A percentile compares a stretch with the other conserved stretches of the same genome.
Conservation (phyloP, 768 basidiomycete species). For the Dendrothele bispora region DNA sequence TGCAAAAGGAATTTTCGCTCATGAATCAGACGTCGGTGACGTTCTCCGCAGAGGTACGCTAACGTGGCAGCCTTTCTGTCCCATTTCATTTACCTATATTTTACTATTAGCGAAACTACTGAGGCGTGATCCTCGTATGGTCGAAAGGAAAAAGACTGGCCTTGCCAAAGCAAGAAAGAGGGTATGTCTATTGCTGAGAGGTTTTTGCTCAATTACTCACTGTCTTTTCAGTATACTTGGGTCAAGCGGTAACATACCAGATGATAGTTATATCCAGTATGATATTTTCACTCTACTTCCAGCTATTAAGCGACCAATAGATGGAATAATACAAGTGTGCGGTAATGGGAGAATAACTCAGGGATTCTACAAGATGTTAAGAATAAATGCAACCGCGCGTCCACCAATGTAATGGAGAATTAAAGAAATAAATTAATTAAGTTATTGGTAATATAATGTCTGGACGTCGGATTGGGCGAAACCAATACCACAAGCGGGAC, state of each 20-base stretch:
- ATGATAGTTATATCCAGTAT: background rate
- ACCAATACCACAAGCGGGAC: conserved; percentile 80
- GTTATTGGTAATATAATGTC: conserved; percentile 47
- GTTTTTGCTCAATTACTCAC: conserved; percentile 9
- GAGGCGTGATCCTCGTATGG: conserved; percentile 94
- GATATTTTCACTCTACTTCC: conserved; percentile 9
- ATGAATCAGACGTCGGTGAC: conserved; percentile 62
- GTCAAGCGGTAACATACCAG: conserved; percentile 79
- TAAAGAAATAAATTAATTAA: background rate
- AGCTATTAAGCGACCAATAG: conserved; percentile 15
- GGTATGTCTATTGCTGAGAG: conserved; percentile 47
- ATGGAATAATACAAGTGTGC: conserved; percentile 12
- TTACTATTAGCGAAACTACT: conserved; percentile 69
- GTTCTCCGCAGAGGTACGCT: conserved; percentile 73
- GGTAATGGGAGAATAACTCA: no score
- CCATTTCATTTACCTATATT: no score
- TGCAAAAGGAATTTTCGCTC: conserved; percentile 70
- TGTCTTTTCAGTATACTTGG: conserved; percentile 74
- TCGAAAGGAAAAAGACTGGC: conserved; percentile 97
- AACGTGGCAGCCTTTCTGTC: conserved; percentile 2
- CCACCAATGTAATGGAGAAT: conserved; percentile 2
- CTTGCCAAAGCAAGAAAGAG: conserved; percentile 88
- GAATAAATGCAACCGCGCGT: conserved; percentile 2
- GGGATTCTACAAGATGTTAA: no score
- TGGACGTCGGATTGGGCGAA: conserved; percentile 85